Evolutionary conservation across 179 eudicot species (phyloP), one percentile per base, ranked within the genome.

Genomic region (Carnegiea gigantea): DNA sequence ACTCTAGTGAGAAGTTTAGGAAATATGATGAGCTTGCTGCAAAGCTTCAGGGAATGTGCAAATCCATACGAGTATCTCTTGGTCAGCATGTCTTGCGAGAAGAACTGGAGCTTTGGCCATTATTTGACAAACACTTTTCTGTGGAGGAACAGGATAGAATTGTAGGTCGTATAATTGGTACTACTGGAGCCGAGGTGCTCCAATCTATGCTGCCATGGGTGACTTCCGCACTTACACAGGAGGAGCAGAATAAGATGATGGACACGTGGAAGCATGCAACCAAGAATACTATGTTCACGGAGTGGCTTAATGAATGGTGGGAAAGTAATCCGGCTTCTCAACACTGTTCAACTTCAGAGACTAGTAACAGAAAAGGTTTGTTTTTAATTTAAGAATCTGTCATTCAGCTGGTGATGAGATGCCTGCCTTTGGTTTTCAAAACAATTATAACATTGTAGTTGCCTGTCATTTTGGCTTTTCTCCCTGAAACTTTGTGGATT

Each of bases 171-270:
- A 94, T 96, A 80, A 96, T 96, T 88, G 99, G 99, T 84, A 94
- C 98, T 15, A 96, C 99, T 60, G 99, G 99, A 73, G 99, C 99
- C 14, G 99, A 96, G 85, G 99, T 96, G 83, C 93, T 96, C 40
- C 99, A 96, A 70, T 94, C 99, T 77, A 94, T 96, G 97, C 88
- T 96, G 78, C 99, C 99, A 49, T 96, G 99, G 99, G 99, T 96
- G 77, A 96, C 97, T 73, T 92, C 98, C 86, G 99, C 93, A 38
- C 96, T 96, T 84, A 96, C 96, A 70, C 97, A 88, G 88, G 99
- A 94, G 81, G 99, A 94, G 86, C 99, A 96, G 83, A 94, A 94
- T 85, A 94, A 88, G 89, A 91, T 94, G 95, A 92, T 96, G 97
- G 96, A 93, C 85, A 92, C 97, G 2, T 94, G 94, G 96, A 96